Evolutionary conservation across 345 rosid genomes (phyloP), one percentile per base, ranked within the genome.

Genomic region (Psidium friedrichsthalianum): DNA sequence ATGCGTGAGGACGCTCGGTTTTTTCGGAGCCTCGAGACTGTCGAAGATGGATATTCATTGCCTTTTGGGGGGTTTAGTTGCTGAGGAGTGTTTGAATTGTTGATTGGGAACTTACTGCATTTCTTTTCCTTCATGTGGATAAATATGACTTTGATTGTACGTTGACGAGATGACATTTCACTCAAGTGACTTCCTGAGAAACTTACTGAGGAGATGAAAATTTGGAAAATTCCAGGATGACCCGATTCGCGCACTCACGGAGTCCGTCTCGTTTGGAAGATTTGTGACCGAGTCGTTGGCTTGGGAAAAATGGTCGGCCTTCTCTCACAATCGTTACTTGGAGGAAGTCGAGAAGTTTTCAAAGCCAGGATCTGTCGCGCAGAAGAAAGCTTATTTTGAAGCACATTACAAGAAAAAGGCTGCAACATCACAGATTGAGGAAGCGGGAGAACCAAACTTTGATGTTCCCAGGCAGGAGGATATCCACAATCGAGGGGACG

Each of bases 251-350:
- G 93, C 91, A 6, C 91, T 95, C 11, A 91, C 95, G 0, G 99
- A 96, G 84, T 97, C 98, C 0, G 87, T 96, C 74, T 95, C 99
- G 2, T 95, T 97, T 36, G 98, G 98, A 86, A 92, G 98, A 90
- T 97, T 90, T 58, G 89, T 93, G 91, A 91, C 96, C n/a, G 99
- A 96, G 86, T 85, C 96, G 44, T 84, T 97, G 84, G 91, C 92
- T 56, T 96, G 98, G 99, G 98, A 90, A 91, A 95, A 93, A 85
- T 96, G 97, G 97, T 97, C 99, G 85, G 87, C 98, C 56, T 97
- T 97, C 85, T 93, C 98, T 85, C 96, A 94, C 91, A 97, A 97
- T 47, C 98, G 94, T 61, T 93, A 95, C 91, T 87, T 95, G 86
- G 99, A 97, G 88, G 99, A 97, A 88, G 96, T 92, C 4, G 95